Base-by-base conservation (phyloP, 805 yeast genomes). In the Candida namnaoensis region DNA sequence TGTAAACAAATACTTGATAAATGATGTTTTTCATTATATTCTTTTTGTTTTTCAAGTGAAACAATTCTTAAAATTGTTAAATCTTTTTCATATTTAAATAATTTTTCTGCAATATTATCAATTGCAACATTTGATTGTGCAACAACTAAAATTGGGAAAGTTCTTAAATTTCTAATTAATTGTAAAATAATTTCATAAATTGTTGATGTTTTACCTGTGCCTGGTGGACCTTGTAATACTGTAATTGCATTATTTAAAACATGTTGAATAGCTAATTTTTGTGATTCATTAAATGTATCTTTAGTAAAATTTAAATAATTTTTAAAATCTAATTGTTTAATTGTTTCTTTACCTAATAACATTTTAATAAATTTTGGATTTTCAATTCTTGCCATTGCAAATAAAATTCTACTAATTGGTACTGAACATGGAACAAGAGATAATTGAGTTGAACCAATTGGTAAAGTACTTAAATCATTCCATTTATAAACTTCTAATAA, bases 201-300 rank as follows among this genome's bases (percentile, higher is more conserved):
- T 0, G 88, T 82, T 37, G 80, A 76, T 0, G 91, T 83, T 56
- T 82, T 82, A 42, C 91, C 91, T 0, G 91, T 83, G 12, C 90
- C 91, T 3, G 90, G 90, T 1, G 91, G 91, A 3, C 90, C 91
- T 57, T 82, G 90, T 15, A 83, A 66, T 14, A 82, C 49, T 3
- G 79, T 77, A 35, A 69, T 72, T 23, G 71, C 63, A 51, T 66
- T 76, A 53, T 66, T 72, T 44, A 70, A 57, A 7, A 69, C 79
- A 36, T 77, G 72, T 45, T 76, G 54, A 30, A 53, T 47, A 3
- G 81, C 80, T 30, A 66, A 65, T 47, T 74, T 74, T 45, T 78
- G 85, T 0, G 84, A 78, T 7, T 69, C 74, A 51, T 78, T 78
- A 45, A 78, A 68, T 1, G 68, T 54, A n/a, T 67, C 71, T 33